Conservation (phyloP, 495 filamentous ascomycete genomes). For the Sporormia fimetaria region DNA sequence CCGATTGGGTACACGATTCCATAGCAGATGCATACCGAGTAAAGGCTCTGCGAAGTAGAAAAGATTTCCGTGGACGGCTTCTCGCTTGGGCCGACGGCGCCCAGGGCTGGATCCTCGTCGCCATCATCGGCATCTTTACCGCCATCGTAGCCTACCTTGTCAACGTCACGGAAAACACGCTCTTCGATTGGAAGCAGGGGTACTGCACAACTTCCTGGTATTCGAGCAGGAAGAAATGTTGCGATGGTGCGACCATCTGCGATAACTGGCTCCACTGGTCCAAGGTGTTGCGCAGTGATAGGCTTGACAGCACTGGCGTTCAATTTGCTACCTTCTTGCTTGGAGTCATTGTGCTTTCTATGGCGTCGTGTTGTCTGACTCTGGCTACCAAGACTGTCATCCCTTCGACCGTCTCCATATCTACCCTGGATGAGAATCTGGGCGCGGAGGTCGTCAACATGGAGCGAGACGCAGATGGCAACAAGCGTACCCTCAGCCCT, state of each 20-base stretch:
- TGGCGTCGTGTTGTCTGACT: conserved; percentile 64
- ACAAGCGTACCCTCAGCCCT: conserved; percentile 34
- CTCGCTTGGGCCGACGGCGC: conserved; percentile 70
- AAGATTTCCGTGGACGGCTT: conserved; percentile 72
- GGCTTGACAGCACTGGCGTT: conserved; percentile 48
- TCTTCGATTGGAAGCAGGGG: conserved; percentile 87
- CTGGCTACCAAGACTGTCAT: conserved; percentile 83
- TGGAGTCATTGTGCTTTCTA: conserved; percentile 60
- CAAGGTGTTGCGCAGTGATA: conserved; percentile 44
- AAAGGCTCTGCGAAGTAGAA: conserved; percentile 67
- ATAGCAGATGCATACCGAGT: conserved; percentile 88
- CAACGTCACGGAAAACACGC: conserved; percentile 66
- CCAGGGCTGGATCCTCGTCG: conserved; percentile 91
- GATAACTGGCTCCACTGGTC: conserved; percentile 70
- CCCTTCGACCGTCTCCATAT: conserved; percentile 72
- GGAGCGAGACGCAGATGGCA: conserved; percentile 23
- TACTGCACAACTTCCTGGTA: conserved; percentile 68
- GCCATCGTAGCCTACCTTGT: conserved; percentile 81
- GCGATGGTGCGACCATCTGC: conserved; percentile 49
- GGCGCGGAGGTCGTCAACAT: conserved; percentile 34
- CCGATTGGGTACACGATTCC: conserved; percentile 96
- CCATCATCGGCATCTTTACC: conserved; percentile 78
- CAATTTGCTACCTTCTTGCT: conserved; percentile 65
- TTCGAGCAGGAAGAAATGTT: conserved; percentile 65
- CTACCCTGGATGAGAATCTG: conserved; percentile 80